phyloP scores from a whole-genome alignment of 371 early-diverging fungal species.

The Gilbertella persicaria region DNA sequence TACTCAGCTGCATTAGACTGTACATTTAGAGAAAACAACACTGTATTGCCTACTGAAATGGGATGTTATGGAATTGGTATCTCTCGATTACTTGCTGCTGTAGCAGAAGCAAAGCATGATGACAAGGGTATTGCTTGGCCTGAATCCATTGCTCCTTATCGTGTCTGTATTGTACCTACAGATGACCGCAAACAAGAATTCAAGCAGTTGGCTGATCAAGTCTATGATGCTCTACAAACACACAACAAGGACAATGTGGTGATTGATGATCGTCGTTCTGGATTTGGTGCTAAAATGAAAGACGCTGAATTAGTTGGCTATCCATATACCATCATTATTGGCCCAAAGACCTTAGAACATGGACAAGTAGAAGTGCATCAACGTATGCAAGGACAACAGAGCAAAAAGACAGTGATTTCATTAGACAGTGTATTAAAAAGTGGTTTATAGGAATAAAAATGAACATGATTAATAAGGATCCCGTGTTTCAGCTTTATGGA shows the following conservation, averaged over 20 bases:
- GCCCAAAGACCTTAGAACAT: conserved; percentile 51
- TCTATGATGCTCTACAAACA: conserved; percentile 41
- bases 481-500: conserved; percentile 43
- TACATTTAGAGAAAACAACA: conserved; percentile 39
- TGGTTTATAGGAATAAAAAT: too few species aligned
- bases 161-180: conserved; percentile 62
- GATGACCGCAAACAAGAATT: conserved; percentile 48
- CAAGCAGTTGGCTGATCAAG: conserved; percentile 35
- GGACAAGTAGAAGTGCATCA: conserved; percentile 64
- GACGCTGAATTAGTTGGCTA: conserved; percentile 77
- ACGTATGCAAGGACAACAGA: conserved; percentile 47
- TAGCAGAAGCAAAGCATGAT: conserved; percentile 72
- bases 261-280: conserved; percentile 63
- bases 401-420: conserved; percentile 3
- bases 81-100: conserved; percentile 77
- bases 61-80: conserved; percentile 94
- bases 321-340: conserved; percentile 68
- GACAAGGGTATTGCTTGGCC: conserved; percentile 82
- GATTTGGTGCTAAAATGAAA: conserved; percentile 74
- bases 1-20: conserved; percentile 77
- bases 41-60: conserved; percentile 73
- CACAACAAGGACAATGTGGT: conserved; percentile 39
- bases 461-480: conserved; percentile 39
- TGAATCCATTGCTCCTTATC: conserved; percentile 70
- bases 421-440: not conserved